Base-by-base conservation (phyloP, 768 basidiomycete genomes). In the Hortiboletus campestris region DNA sequence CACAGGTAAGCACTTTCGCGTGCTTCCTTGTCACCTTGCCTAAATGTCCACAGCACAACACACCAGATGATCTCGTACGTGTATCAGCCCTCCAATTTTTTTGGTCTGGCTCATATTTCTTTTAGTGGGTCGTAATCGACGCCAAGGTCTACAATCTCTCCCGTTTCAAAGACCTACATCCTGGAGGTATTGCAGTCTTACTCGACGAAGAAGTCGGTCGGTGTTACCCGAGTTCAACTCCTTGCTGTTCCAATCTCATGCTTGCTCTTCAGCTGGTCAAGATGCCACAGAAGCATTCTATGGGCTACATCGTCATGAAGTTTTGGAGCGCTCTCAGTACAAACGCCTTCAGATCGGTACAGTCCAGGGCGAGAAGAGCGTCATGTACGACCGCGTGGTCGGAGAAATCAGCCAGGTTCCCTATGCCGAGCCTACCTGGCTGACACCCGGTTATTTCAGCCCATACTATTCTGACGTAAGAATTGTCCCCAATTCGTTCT, bases 261-360 rank as follows among this genome's bases (percentile, higher is more conserved):
- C 9, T 32, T 53, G 20, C 47, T 36, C 49, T 56, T 41, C 46
- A 87, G 91, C 90, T 48, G 94, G 92, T 10, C 80, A 90, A 69
- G 94, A 97, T 63, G 88, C 87, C 1, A 96, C 94, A 0, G 88
- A 92, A 35, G 81, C 82, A 6, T 97, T 98, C 77, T 97, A 87
- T 64, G 84, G 89, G 50, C 84, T 98, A 39, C 95, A 98, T 68
- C 82, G 91, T 22, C 82, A 86, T 40, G 94, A 96, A 64, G 84
- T 97, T 16, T 80, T 98, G 42, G 74, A 80, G 54, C 84, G 80
- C 60, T 86, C 90, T 0, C 88, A 90, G 53, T 92, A 86, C 63
- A 72, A 78, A 49, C 83, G 90, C 2, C 78, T 94, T 13, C 80
- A 84, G 56, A 83, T 95, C 53, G 94, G 93, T n/a, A 75, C 71